phyloP scores from a whole-genome alignment of 495 filamentous ascomycete genomes.

The Aspergillus egyptiacus region DNA sequence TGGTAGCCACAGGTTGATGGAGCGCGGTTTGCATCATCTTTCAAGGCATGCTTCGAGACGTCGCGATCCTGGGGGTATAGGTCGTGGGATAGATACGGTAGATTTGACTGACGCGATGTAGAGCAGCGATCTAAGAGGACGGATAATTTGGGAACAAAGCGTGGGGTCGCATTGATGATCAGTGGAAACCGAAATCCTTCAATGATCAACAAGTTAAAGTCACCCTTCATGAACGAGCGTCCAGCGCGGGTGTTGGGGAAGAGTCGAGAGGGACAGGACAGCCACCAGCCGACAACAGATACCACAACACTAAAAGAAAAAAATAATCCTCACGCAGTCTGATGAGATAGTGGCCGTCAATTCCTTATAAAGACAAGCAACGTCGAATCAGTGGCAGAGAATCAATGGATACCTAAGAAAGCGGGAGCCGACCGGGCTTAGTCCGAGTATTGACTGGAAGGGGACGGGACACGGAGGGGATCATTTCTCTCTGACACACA shows the following conservation, averaged over 20 bases:
- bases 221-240: no score
- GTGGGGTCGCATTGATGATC: constrained; percentile 16
- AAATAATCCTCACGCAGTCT: neutral
- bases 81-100: neutral
- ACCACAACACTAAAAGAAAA: neutral
- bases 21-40: constrained; percentile 42
- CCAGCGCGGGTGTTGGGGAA: no score
- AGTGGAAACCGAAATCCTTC: constrained; percentile 3
- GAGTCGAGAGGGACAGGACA: neutral
- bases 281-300: constrained; percentile 4
- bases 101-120: neutral
- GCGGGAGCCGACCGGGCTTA: neutral
- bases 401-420: neutral
- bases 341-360: neutral
- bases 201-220: neutral
- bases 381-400: neutral
- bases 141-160: constrained; percentile 9
- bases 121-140: constrained; percentile 1
- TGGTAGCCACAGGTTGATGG: constrained; percentile 33
- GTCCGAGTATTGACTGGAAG: constrained; percentile 1
- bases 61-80: neutral
- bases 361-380: neutral
- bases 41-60: constrained; percentile 24
- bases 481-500: constrained; percentile 3
- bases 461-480: neutral